phyloP scores from a whole-genome alignment of 768 basidiomycete genomes.

The Atractiella rhizophila region DNA sequence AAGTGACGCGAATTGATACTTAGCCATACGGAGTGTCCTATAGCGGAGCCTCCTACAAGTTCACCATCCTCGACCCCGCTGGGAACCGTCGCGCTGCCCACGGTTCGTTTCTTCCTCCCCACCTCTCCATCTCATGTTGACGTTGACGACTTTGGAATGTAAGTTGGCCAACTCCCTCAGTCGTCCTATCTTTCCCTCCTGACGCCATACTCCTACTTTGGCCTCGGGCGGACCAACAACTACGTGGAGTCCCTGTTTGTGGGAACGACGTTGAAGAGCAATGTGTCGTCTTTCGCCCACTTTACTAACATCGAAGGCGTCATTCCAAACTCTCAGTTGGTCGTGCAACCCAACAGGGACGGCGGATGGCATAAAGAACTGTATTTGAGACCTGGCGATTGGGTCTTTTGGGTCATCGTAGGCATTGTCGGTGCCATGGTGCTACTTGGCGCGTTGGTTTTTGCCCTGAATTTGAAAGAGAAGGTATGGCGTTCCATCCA shows the following conservation, averaged over 20 bases:
- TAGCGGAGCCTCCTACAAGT: constrained; percentile 86
- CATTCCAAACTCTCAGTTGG: constrained; percentile 86
- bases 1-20: neutral
- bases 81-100: constrained; percentile 73
- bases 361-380: constrained; percentile 54
- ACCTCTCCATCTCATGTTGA: neutral
- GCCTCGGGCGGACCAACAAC: constrained; percentile 90
- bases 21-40: constrained; percentile 86
- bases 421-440: constrained; percentile 50
- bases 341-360: constrained; percentile 45
- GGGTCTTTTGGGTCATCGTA: constrained; percentile 93
- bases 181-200: constrained; percentile 72
- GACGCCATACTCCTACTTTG: constrained; percentile 85
- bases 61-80: constrained; percentile 75
- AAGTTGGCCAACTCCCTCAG: constrained; percentile 82
- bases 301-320: constrained; percentile 87
- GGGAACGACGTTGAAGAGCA: constrained; percentile 51
- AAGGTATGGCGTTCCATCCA: constrained; percentile 34
- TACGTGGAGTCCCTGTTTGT: constrained; percentile 98
- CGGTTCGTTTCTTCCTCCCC: constrained; percentile 27
- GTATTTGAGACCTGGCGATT: constrained; percentile 77
- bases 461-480: constrained; percentile 69
- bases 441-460: constrained; percentile 52
- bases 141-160: constrained; percentile 4
- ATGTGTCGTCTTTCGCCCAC: too few relatives aligned